Evolutionary conservation across 2,329 filamentous ascomycete genomes (phyloP).

Genomic region (Microcera coccophila): DNA sequence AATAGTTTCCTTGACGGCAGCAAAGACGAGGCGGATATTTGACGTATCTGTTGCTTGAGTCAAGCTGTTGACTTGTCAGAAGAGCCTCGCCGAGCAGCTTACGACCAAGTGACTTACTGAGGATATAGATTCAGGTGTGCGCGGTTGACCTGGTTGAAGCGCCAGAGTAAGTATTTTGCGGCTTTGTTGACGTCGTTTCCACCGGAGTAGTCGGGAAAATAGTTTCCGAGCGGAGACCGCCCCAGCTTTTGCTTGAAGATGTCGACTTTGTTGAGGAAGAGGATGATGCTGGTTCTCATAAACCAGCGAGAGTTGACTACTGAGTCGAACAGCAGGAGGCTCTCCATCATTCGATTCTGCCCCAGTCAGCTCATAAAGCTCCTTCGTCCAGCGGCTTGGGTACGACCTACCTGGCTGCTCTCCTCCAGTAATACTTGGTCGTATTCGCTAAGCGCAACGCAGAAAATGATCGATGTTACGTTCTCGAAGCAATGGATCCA

Average conservation of each 20-base stretch:
- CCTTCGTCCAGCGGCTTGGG: neutral
- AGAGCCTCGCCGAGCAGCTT: neutral
- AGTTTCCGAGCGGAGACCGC: slow-evolving; percentile 85
- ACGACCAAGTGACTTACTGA: slow-evolving; percentile 61
- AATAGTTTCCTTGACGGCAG: slow-evolving; percentile 97
- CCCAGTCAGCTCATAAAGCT: slow-evolving; percentile 7
- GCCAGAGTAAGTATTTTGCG: slow-evolving; percentile 95
- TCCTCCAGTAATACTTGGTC: slow-evolving; percentile 96
- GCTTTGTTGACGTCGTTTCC: slow-evolving; percentile 97
- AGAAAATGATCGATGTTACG: slow-evolving; percentile 99
- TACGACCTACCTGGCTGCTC: slow-evolving; percentile 76
- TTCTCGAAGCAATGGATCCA: slow-evolving; percentile 99
- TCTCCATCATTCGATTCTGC: slow-evolving; percentile 99
- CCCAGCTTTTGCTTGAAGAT: slow-evolving; percentile 93
- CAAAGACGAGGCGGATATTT: slow-evolving; percentile 96
- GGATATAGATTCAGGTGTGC: slow-evolving; percentile 95
- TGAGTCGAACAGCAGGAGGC: slow-evolving; percentile 90
- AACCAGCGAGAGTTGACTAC: slow-evolving; percentile 99
- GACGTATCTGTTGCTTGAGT: slow-evolving; percentile 99
- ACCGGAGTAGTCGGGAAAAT: slow-evolving; percentile 96
- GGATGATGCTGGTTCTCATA: slow-evolving; percentile 96
- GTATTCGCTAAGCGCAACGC: slow-evolving; percentile 95
- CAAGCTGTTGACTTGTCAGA: slow-evolving; percentile 54
- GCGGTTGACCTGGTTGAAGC: slow-evolving; percentile 97
- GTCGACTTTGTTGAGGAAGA: slow-evolving; percentile 99